Evolutionary conservation across 2,329 filamentous ascomycete genomes (phyloP).

Genomic region (Ascochyta viciae-villosae): DNA sequence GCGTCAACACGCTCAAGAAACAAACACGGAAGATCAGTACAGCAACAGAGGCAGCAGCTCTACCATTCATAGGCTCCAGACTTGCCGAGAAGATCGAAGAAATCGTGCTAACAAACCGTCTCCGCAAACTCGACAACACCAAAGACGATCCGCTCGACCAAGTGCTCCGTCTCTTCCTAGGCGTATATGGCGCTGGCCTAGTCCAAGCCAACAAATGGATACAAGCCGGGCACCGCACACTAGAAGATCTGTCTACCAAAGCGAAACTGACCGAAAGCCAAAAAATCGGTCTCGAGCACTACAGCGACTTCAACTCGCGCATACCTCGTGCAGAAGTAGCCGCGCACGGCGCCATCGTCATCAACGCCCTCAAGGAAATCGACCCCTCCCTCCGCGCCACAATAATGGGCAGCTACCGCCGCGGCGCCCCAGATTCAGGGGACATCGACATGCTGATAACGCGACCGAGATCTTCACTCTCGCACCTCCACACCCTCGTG

Average conservation of each 20-base stretch:
- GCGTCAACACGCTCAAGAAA: conserved; percentile 73
- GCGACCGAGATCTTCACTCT: conserved; percentile 61
- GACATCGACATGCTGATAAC: conserved; percentile 90
- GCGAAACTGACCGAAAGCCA: conserved; percentile 74
- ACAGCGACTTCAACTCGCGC: conserved; percentile 77
- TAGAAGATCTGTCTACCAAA: conserved; percentile 71
- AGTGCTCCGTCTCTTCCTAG: conserved; percentile 72
- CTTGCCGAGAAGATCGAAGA: conserved; percentile 89
- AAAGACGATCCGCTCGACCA: conserved; percentile 70
- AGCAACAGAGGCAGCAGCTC: conserved; percentile 69
- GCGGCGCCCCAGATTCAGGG: conserved; percentile 75
- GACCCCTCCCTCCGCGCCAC: conserved; percentile 73
- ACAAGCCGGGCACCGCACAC: conserved; percentile 73
- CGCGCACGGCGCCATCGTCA: conserved; percentile 71
- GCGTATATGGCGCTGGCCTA: conserved; percentile 80
- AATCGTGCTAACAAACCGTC: conserved; percentile 75
- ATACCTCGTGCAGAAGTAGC: conserved; percentile 81
- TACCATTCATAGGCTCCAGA: conserved; percentile 74
- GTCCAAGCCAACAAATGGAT: conserved; percentile 78
- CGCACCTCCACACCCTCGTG: conserved; percentile 67
- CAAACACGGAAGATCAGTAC: conserved; percentile 70
- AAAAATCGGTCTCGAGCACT: conserved; percentile 77
- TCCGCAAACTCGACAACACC: conserved; percentile 75
- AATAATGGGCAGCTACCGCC: conserved; percentile 83
- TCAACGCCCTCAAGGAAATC: conserved; percentile 62